Evolutionary conservation across 208 protist genomes (phyloP), one percentile per base, ranked within the genome.

Genomic region (Lotmaria passim): DNA sequence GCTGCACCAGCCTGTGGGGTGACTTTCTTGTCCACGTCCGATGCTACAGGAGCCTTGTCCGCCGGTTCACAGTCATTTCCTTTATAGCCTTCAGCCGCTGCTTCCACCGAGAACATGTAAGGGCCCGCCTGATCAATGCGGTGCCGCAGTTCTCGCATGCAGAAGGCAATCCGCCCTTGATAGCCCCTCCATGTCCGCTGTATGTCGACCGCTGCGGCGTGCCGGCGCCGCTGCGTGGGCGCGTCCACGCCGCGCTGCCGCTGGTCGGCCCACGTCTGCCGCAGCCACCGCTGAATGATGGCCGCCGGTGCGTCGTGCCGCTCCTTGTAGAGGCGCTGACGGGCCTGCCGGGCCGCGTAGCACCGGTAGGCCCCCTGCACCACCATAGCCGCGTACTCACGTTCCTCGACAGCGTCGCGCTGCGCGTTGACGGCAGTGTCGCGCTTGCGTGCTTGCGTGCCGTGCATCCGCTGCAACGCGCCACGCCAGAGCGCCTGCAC

Each of bases 161-260:
- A 78, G 43, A 72, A 79, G 12, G 50, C 34, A 17, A 96, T 33
- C 0, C 83, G 80, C 0, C 39, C 70, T 11, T 70, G 46, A 68
- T 87, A 87, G n/a, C 75, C 81, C 4, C 86, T 75, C 89, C 91
- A 96, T 19, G 80, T 56, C 2, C 73, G 39, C 73, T 95, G 90
- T 36, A 95, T 87, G 5, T 60, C 7, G 14, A 78, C 2, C 10
- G 88, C 84, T n/a, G 83, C 83, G 12, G 69, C 58, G 17, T 84
- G 23, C 23, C 63, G 80, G 21, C 26, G 30, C 30, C 58, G 61
- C 31, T 73, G 39, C 0, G 86, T 83, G 7, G 64, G 66, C 12
- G 43, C n/a, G 38, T 93, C 88, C 1, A 89, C 73, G 30, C 85
- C 86, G 34, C 81, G 79, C 10, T 33, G 30, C 17, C 75, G 76